Evolutionary conservation across 208 protist species (phyloP), one percentile per base, ranked within the genome.

Genomic region (Zelonia costaricensis): DNA sequence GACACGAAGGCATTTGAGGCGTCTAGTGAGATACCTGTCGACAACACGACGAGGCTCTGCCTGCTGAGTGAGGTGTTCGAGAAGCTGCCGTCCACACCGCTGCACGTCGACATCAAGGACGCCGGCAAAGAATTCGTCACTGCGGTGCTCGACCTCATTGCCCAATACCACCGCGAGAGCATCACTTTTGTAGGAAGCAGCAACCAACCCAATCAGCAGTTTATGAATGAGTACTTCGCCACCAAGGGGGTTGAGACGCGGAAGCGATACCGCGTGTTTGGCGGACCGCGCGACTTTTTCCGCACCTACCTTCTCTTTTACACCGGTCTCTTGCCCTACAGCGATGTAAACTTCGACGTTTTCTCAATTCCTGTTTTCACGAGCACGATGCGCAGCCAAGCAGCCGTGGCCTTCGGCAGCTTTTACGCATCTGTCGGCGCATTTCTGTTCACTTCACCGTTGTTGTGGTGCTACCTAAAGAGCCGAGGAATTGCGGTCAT

Each of bases 101-200:
- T 92, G 23, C 85, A 94, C 55, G 62, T 94, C 22, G 88, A 94
- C 59, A 89, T 92, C 38, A 92, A 94, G 47, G 82, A 70, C 47
- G 47, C 52, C 28, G 53, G 74, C 23, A 65, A 65, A 47, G 70
- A 73, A 9, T 77, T 86, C 59, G 80, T 79, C 2, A 57, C 65
- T 8, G 52, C 48, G 1, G 83, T 94, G 20, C 39, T 92, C 5
- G 66, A 89, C 45, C 52, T 94, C 63, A 85, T 92, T 39, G 74
- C 82, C 18, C 27, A 38, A n/a, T 83, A 88, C 58, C 43, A 74
- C 4, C 47, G 84, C 1, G 78, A 87, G 30, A 57, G 27, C 12
- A 80, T 68, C 48, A 92, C 78, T 0, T 76, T 92, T 67, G 66
- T 94, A 5, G 88, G 88, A 33, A 91, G 72, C 28, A 89, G 81